Evolutionary conservation across 148 eudicot genomes (phyloP), one percentile per base, ranked within the genome.

Genomic region (Dysphania ambrosioides): DNA sequence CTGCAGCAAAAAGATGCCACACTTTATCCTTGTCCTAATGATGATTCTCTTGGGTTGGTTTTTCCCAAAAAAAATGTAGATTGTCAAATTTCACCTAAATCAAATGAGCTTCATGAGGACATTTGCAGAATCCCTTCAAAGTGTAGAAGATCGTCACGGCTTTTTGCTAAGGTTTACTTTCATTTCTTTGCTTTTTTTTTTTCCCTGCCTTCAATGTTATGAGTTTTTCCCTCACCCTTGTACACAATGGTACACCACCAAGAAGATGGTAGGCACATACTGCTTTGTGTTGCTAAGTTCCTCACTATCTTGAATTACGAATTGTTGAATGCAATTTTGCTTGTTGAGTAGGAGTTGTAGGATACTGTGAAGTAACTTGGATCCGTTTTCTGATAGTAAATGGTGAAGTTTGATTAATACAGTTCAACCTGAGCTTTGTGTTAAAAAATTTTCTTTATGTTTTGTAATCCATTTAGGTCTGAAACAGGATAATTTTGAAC

Each of bases 121-220:
- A 68, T 42, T 36, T 36, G 62, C 71, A 65, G 38, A 76, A 76
- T 69, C 53, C 77, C 64, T 75, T 78, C 78, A 38, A 84, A 85
- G 69, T 87, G 79, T 61, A 72, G 75, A 76, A 80, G 79, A 60
- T 75, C 83, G 27, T 71, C 77, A 72, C 84, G 86, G 63, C 76
- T 83, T 23, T 69, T 75, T 67, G 18, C 80, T 65, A 83, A 77
- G 86, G 86, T 83, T 67, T 69, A 19, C 41, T 42, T 44, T 68
- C 76, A 40, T 55, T 47, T 66, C 66, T 32, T 62, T 30, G 62
- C 15, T 61, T 2, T 30, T 15, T 42, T 30, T 36, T 63, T 23
- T 35, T n/a, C n/a, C 53, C 27, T 66, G 7, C 49, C 15, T 41
- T 4, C 40, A 13, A 24, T 44, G 32, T 7, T 27, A 7, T 27